Conservation (phyloP, 768 basidiomycete genomes). For the Rhizopogon rudus region DNA sequence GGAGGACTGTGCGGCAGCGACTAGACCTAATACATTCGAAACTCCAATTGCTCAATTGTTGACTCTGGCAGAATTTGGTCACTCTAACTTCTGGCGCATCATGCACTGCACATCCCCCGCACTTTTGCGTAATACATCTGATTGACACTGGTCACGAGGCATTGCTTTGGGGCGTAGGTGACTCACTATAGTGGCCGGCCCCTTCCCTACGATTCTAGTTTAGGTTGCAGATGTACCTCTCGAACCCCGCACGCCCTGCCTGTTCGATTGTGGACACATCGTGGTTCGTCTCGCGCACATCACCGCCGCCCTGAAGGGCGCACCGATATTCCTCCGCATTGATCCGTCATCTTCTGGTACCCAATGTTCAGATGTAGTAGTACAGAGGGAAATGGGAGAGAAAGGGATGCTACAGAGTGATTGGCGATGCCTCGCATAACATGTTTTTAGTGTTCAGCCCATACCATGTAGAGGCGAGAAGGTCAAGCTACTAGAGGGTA, state of each 20-base stretch:
- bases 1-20: not conserved
- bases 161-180: not conserved
- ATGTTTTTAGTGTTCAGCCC: too few relatives aligned
- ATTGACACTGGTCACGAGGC: too few relatives aligned
- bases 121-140: not conserved
- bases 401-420: too few relatives aligned
- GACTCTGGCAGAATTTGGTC: not conserved
- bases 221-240: not conserved
- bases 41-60: not conserved
- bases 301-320: not conserved
- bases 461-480: too few relatives aligned
- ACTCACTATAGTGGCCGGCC: not conserved
- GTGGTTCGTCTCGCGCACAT: not conserved
- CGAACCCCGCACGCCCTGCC: not conserved
- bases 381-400: too few relatives aligned
- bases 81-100: not conserved
- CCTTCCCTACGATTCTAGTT: not conserved
- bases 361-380: too few relatives aligned
- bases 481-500: too few relatives aligned
- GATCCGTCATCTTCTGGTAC: not conserved
- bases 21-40: not conserved
- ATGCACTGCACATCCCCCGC: not conserved
- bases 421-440: too few relatives aligned
- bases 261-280: not conserved
- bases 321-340: not conserved